These are phyloP conservation scores for Chrysanthemum makinoi DNA, from an alignment of 129 eudicot genomes.

Conservation along the genomic window DNA sequence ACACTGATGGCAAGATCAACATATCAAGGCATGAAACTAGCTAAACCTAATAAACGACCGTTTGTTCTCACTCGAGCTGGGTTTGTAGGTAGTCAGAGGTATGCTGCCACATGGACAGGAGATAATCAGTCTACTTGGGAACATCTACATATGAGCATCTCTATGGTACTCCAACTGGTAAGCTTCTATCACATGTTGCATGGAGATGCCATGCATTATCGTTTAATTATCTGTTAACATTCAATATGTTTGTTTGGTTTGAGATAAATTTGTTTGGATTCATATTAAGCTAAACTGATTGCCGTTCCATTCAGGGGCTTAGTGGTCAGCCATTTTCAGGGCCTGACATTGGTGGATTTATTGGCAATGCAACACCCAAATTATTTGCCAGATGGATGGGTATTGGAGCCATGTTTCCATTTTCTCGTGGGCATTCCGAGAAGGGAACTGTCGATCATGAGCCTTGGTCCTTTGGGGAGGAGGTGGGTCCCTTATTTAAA, in stretches of 20 bases:
- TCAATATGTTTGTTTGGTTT: not conserved
- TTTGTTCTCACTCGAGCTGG: constrained; percentile 98
- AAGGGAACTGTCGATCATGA: constrained; percentile 73
- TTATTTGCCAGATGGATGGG: constrained; percentile 97
- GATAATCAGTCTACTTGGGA: constrained; percentile 97
- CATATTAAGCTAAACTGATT: not conserved
- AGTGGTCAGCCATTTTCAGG: constrained; percentile 98
- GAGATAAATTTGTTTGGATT: not conserved
- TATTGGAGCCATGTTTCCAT: constrained; percentile 86
- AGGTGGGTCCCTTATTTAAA: constrained; percentile 37
- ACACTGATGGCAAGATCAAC: constrained; percentile 97
- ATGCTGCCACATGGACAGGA: constrained; percentile 97
- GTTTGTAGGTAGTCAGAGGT: constrained; percentile 89
- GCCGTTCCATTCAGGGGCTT: constrained; percentile 51
- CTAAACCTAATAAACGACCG: constrained; percentile 68
- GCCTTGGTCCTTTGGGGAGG: constrained; percentile 94
- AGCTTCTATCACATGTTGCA: constrained; percentile 7
- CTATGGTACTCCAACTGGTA: constrained; percentile 98
- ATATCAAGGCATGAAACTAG: constrained; percentile 82
- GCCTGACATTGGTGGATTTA: constrained; percentile 98
- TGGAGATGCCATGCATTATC: not conserved
- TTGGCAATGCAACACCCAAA: constrained; percentile 90
- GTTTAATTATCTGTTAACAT: not conserved
- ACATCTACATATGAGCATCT: constrained; percentile 94
- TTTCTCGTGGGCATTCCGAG: constrained; percentile 93